phyloP scores from a whole-genome alignment of 2,329 filamentous ascomycete species.

The Aureobasidium uvarum region DNA sequence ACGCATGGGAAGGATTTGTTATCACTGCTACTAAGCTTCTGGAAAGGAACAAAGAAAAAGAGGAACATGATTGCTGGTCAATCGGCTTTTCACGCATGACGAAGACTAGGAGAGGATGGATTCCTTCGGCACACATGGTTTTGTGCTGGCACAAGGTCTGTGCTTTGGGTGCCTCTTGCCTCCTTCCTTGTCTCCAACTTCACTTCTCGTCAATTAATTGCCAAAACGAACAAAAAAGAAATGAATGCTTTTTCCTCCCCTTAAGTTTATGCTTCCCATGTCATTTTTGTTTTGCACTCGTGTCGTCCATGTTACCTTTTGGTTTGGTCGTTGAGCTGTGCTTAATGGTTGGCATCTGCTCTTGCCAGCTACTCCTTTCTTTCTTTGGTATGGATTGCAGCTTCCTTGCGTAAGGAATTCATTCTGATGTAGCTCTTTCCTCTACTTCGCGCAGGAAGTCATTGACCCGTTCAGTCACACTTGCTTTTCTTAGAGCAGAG shows the following conservation, averaged over 20 bases:
- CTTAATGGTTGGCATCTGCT: too few species aligned
- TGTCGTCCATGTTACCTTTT: background rate
- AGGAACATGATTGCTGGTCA: background rate
- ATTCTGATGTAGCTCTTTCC: too few species aligned
- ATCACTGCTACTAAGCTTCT: too few species aligned
- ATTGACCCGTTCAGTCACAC: too few species aligned
- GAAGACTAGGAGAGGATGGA: background rate
- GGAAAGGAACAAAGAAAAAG: background rate
- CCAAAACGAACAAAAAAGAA: constrained; percentile 5
- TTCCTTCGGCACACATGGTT: background rate
- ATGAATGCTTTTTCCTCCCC: background rate
- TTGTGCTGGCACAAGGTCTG: constrained; percentile 3
- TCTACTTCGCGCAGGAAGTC: too few species aligned
- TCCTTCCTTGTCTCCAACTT: background rate
- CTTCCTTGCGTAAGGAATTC: too few species aligned
- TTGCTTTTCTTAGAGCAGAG: too few species aligned
- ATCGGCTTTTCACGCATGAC: background rate
- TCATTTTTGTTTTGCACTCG: too few species aligned
- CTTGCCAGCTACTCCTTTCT: too few species aligned
- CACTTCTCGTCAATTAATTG: constrained; percentile 9
- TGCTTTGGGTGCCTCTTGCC: too few species aligned
- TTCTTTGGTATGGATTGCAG: too few species aligned
- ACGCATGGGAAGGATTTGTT: background rate
- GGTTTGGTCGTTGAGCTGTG: background rate
- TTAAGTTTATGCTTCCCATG: background rate